Conservation (phyloP, 2,329 filamentous ascomycete species). For the Fusarium sp. region DNA sequence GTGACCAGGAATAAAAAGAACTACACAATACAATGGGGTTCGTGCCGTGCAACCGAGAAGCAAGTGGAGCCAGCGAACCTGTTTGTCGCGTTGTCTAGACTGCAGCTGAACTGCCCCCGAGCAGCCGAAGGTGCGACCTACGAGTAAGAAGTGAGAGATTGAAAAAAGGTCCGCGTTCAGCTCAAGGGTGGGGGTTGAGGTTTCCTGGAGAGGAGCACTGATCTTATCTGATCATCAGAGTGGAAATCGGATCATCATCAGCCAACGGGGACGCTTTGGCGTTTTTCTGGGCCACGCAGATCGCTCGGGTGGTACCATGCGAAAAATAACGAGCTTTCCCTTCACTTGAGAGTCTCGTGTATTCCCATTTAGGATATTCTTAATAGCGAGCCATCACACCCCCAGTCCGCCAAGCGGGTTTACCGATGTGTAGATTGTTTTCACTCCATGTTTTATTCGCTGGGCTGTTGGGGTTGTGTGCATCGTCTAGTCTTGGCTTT, state of each 20-base stretch:
- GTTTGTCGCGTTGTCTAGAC: conserved; percentile 6
- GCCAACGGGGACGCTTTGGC: neutral
- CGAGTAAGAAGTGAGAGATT: neutral
- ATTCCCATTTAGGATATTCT: neutral
- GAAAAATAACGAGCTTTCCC: neutral
- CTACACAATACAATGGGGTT: conserved; percentile 7
- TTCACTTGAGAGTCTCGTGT: neutral
- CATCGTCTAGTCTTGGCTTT: neutral
- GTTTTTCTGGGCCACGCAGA: neutral
- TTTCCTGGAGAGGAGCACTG: neutral
- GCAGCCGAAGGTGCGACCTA: neutral
- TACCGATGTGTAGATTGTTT: neutral
- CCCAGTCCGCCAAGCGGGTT: neutral
- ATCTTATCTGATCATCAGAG: conserved; percentile 10
- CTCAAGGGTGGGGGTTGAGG: neutral
- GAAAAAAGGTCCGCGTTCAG: neutral
- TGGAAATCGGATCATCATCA: conserved; percentile 4
- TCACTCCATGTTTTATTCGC: neutral
- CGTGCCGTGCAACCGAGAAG: neutral
- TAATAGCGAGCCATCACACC: neutral
- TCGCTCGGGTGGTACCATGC: neutral
- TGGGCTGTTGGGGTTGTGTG: neutral
- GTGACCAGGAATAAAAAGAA: neutral
- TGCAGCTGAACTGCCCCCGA: neutral
- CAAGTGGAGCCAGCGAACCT: conserved; percentile 1